Percentiles rank a stretch among this genome's conserved stretches.
phyloP scores from a whole-genome alignment of 2,329 filamentous ascomycete species.

The Claviceps lovelessii region DNA sequence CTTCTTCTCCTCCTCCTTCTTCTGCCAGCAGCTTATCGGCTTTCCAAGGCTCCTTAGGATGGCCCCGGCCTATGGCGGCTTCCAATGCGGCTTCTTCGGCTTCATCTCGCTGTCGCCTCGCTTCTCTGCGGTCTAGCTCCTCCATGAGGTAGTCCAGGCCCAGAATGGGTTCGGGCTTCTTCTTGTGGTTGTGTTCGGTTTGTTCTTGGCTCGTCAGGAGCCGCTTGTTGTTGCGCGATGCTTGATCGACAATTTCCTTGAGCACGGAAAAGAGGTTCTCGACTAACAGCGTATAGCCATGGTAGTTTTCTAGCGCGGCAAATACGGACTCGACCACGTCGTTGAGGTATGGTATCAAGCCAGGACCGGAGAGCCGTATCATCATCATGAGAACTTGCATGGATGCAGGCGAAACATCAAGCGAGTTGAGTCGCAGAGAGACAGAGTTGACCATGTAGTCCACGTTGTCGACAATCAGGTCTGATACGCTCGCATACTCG shows the following conservation, averaged over 20 bases:
- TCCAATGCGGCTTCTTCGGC: slow-evolving; percentile 17
- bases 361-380: slow-evolving; percentile 71
- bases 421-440: slow-evolving; percentile 73
- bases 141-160: slow-evolving; percentile 33
- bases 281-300: slow-evolving; percentile 78
- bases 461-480: slow-evolving; percentile 76
- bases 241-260: slow-evolving; percentile 70
- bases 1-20: slow-evolving; percentile 15
- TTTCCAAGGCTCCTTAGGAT: slow-evolving; percentile 25
- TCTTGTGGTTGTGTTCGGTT: slow-evolving; percentile 27
- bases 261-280: slow-evolving; percentile 75
- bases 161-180: slow-evolving; percentile 16
- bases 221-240: slow-evolving; percentile 43
- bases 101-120: slow-evolving; percentile 19
- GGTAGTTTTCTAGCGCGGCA: slow-evolving; percentile 82
- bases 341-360: slow-evolving; percentile 74
- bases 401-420: slow-evolving; percentile 82
- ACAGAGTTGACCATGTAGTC: slow-evolving; percentile 96
- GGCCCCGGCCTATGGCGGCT: slow-evolving; percentile 15
- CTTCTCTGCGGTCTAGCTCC: slow-evolving; percentile 46
- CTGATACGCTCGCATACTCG: slow-evolving; percentile 57
- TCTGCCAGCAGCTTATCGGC: slow-evolving; percentile 16
- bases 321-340: slow-evolving; percentile 88
- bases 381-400: slow-evolving; percentile 90
- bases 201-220: slow-evolving; percentile 28